Base-by-base conservation (phyloP, 148 eudicot species). In the Silene latifolia region DNA sequence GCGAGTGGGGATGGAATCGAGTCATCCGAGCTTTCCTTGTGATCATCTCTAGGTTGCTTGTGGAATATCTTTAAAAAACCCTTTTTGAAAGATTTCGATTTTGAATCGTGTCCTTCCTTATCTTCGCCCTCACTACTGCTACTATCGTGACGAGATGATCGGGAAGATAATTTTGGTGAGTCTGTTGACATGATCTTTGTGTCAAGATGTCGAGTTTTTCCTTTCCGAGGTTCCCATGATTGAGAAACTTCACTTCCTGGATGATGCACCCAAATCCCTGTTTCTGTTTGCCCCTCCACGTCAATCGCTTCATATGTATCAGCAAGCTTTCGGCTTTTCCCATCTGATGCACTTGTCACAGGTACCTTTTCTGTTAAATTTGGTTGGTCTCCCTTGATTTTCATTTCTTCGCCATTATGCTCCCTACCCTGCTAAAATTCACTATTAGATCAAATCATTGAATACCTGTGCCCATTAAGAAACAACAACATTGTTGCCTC, bases 201-300 rank as follows among this genome's bases (percentile, higher is more conserved):
- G 69, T 76, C 89, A 61, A 69, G 42, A 11, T 74, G 80, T 66
- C 86, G 84, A 54, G 54, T 83, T 72, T 79, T 90, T n/a, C 92
- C 97, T 68, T 91, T 90, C 73, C 92, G 85, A 59, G 97, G 93
- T 73, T 91, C 92, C 98, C 98, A 90, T 63, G 81, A 81, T 51
- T 78, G 88, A 68, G 89, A 71, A 73, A 87, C 86, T 61, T 88
- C 96, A 66, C 90, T 82, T 70, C 98, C 96, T 14, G 97, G 96
- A 63, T 83, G 89, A 72, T 90, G 95, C 57, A 92, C 87, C 97
- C 97, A 91, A 74, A 94, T 82, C 67, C 97, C 96, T 11, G 93
- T 91, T 70, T 89, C 88, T 32, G 75, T 72, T 70, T 86, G 91
- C 61, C 97, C 98, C 79, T 90, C 85, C 46, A 90, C 69, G 46